Conservation (phyloP, 2,329 filamentous ascomycete species). For the Aureobasidium sp. region DNA sequence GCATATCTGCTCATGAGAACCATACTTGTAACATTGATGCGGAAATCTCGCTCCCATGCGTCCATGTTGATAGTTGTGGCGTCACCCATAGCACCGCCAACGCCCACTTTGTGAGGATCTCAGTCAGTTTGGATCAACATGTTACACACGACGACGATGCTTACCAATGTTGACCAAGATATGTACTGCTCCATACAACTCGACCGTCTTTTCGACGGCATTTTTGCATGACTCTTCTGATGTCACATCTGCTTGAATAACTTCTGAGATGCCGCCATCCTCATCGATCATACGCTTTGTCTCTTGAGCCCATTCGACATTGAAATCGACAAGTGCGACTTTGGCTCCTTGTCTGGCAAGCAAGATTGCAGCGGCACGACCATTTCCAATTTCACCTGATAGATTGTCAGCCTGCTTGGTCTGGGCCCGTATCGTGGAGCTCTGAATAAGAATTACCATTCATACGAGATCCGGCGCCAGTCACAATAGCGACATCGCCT, state of each 20-base stretch:
- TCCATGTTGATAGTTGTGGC: conserved; percentile 55
- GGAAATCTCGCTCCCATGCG: conserved; percentile 50
- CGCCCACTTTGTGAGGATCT: conserved; percentile 50
- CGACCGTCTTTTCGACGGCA: conserved; percentile 36
- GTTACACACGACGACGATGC: background rate
- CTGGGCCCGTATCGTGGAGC: too few species aligned
- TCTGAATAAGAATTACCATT: background rate
- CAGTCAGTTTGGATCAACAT: background rate
- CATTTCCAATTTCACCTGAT: conserved; percentile 55
- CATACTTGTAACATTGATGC: conserved; percentile 60
- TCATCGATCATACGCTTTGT: conserved; percentile 48
- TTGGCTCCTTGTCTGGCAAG: conserved; percentile 52
- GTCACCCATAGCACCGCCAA: conserved; percentile 52
- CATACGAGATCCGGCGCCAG: conserved; percentile 45
- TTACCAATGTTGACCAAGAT: conserved; percentile 46
- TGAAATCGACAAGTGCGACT: conserved; percentile 53
- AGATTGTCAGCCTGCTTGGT: conserved; percentile 23
- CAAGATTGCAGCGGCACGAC: conserved; percentile 51
- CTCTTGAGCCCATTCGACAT: conserved; percentile 42
- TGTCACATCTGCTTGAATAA: conserved; percentile 45
- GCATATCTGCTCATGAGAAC: conserved; percentile 56
- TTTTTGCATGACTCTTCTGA: conserved; percentile 44
- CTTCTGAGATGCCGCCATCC: background rate
- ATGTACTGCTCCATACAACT: conserved; percentile 51
- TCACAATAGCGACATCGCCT: conserved; percentile 45